Percentiles rank a stretch among this genome's conserved stretches.
These are phyloP conservation scores for Physcia stellaris DNA, from an alignment of 495 filamentous ascomycete species.

Conservation along the genomic window DNA sequence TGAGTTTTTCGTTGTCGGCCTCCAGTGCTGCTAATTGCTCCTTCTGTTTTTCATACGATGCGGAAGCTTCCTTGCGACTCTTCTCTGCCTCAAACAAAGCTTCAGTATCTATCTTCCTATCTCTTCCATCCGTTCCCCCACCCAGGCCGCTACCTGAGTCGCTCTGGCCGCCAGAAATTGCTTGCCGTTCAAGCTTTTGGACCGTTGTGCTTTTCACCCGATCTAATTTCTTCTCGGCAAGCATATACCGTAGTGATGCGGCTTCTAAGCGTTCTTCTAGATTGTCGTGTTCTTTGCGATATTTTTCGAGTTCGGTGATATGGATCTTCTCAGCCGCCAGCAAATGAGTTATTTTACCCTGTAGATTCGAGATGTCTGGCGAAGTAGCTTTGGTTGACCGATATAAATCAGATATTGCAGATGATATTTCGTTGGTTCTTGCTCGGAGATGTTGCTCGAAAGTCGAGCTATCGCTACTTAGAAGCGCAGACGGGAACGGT, in stretches of 20 bases:
- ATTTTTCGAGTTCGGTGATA: constrained; percentile 58
- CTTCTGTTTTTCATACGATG: constrained; percentile 66
- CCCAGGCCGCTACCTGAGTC: constrained; percentile 38
- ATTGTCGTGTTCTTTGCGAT: constrained; percentile 66
- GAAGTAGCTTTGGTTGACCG: constrained; percentile 30
- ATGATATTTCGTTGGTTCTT: constrained; percentile 47
- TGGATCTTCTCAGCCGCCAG: constrained; percentile 72
- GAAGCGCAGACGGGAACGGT: constrained; percentile 44
- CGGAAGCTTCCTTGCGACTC: constrained; percentile 58
- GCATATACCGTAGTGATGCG: constrained; percentile 80
- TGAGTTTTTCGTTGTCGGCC: constrained; percentile 64
- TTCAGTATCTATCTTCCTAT: constrained; percentile 29
- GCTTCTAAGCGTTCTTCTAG: constrained; percentile 70
- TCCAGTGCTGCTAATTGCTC: constrained; percentile 70
- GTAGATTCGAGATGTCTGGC: constrained; percentile 56
- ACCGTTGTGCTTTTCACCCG: constrained; percentile 74
- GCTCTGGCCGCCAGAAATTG: constrained; percentile 47
- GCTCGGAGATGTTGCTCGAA: constrained; percentile 65
- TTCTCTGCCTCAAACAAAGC: constrained; percentile 48
- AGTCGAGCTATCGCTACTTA: constrained; percentile 50
- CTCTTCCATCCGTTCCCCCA: constrained; percentile 44
- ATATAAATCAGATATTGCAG: constrained; percentile 43
- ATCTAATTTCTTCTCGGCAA: constrained; percentile 87
- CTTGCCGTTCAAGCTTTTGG: constrained; percentile 85
- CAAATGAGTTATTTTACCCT: constrained; percentile 56